Evolutionary conservation across 805 yeast genomes (phyloP).

Genomic region (Hanseniaspora occidentalis): DNA sequence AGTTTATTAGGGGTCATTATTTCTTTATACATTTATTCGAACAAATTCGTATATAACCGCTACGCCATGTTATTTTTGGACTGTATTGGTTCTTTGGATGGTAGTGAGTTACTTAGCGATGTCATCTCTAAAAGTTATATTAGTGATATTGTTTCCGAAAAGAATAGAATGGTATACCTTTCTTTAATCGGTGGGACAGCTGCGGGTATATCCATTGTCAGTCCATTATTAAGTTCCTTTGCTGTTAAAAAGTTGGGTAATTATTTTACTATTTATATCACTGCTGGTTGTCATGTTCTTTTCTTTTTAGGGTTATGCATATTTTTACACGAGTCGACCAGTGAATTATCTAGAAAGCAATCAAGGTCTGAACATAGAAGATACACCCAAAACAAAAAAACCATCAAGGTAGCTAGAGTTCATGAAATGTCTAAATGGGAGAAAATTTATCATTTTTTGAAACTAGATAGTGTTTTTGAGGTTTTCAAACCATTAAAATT

Average conservation of each 20-base stretch:
- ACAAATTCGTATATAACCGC: slow-evolving; percentile 3
- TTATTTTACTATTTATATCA: slow-evolving; percentile 1
- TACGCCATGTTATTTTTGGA: slow-evolving; percentile 5
- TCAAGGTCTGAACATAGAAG: slow-evolving; percentile 21
- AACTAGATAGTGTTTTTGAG: slow-evolving; percentile 15
- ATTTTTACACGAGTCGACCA: slow-evolving; percentile 46
- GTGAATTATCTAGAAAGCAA: slow-evolving; percentile 36
- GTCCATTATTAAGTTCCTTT: slow-evolving; percentile 15
- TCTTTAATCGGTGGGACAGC: slow-evolving; percentile 14
- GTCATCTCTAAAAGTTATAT: slow-evolving; percentile 16
- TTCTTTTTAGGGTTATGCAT: slow-evolving; percentile 14
- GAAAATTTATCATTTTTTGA: neutral
- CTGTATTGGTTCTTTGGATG: slow-evolving; percentile 12
- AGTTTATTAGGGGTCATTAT: slow-evolving; percentile 13
- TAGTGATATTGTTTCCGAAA: slow-evolving; percentile 10
- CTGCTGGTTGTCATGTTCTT: slow-evolving; percentile 6
- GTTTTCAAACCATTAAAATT: slow-evolving; percentile 26
- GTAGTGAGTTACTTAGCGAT: slow-evolving; percentile 15
- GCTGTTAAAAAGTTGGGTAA: slow-evolving; percentile 8
- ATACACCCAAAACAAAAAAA: neutral
- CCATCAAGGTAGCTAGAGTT: slow-evolving; percentile 1
- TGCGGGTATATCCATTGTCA: slow-evolving; percentile 12
- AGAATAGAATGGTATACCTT: slow-evolving; percentile 11
- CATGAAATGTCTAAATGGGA: neutral
- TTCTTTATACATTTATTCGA: slow-evolving; percentile 8